Evolutionary conservation across 192 early-diverging fungal species (phyloP), one percentile per base, ranked within the genome.

Genomic region (Coemansia asiatica): DNA sequence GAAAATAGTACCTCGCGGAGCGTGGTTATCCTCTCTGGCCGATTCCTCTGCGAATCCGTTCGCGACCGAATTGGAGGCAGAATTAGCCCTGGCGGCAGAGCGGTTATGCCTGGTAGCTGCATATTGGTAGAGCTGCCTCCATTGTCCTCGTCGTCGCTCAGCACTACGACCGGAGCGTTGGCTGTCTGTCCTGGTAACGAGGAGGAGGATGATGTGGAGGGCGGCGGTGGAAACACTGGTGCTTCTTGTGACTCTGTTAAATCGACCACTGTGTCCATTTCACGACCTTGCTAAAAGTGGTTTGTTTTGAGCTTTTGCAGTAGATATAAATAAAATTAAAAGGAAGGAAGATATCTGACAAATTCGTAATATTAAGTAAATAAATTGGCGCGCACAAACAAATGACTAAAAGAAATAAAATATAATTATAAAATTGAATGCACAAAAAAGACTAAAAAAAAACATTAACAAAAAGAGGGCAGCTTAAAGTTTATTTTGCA

Each of bases 21-120:
- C 1, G 76, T 79, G 35, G 71, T 67, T 60, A 79, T 79, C 19
- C 76, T 58, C 71, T 79, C 76, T 16, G 40, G 40, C 40, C 40
- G 40, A 12, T 12, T 44, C 12, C 10, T 5, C 40, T 44, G 8
- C 12, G 40, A 44, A 3, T 44, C 40, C 1, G 40, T 13, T 16
- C 15, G 40, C 40, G 40, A 44, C 8, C 40, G 40, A 8, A 44
- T 2, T 3, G 40, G 40, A 2, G 40, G 40, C 40, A 44, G 40
- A 44, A 44, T 44, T 16, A 44, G 15, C 40, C 40, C 40, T 16
- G 40, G 6, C 2, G 40, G 40, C 40, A 44, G 15, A 44, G 27
- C 21, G 40, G 29, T 27, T 16, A 25, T 25, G 60, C 38, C 40
- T 12, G 70, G 15, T 22, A 64, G 15, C 40, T 13, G 40, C 15